Evolutionary conservation across 2,329 filamentous ascomycete species (phyloP).

Genomic region (Pseudocercospora pini-densiflorae): DNA sequence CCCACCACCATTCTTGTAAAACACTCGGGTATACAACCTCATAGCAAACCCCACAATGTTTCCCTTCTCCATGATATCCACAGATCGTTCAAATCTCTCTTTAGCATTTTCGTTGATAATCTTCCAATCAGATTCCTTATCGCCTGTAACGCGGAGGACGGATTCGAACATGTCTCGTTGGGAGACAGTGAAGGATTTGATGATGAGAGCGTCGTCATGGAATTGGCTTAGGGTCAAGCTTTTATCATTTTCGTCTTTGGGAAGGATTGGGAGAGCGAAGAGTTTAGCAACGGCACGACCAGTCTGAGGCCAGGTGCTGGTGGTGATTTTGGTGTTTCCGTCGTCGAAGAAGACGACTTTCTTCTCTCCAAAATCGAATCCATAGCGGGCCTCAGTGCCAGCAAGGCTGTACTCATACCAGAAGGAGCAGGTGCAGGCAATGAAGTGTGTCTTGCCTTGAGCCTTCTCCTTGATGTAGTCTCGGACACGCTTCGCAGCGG

Average conservation of each 20-base stretch:
- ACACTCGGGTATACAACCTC: conserved; percentile 60
- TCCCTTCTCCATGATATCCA: conserved; percentile 49
- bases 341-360: conserved; percentile 35
- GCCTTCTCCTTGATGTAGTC: conserved; percentile 28
- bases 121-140: conserved; percentile 42
- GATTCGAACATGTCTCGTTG: conserved; percentile 47
- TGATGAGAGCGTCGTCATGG: conserved; percentile 39
- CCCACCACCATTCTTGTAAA: conserved; percentile 44
- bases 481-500: conserved; percentile 10
- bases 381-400: conserved; percentile 30
- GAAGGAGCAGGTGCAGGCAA: conserved; percentile 36
- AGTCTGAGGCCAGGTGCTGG: conserved; percentile 39
- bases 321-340: conserved; percentile 38
- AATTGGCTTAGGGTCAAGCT: conserved; percentile 25
- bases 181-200: conserved; percentile 41
- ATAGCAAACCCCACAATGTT: conserved; percentile 52
- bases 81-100: conserved; percentile 55
- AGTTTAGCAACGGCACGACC: conserved; percentile 42
- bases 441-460: conserved; percentile 28
- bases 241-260: conserved; percentile 16
- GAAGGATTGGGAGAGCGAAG: conserved; percentile 36
- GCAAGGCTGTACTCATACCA: conserved; percentile 40
- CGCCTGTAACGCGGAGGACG: conserved; percentile 41
- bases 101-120: conserved; percentile 32
- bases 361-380: conserved; percentile 36